A percentile compares a stretch with the other conserved stretches of the same genome.
Conservation (phyloP, 140 eudicot species). For the Ambrosia hybrid region DNA sequence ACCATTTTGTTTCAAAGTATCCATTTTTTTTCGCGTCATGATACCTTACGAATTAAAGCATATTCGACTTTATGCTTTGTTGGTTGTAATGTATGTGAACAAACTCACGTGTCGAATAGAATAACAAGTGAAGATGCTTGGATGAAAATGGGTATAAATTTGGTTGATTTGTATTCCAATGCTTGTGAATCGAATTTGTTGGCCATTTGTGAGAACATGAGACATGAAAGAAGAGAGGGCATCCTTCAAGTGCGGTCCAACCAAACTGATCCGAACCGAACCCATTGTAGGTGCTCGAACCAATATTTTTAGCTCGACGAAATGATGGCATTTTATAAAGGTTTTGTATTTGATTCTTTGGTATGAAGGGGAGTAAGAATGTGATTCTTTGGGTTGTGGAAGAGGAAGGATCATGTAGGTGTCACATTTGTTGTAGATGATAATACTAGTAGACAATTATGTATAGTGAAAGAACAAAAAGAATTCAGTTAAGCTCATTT, state of each 20-base stretch:
- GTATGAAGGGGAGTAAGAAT: constrained; percentile 31
- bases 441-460: too few species aligned
- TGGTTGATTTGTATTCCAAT: constrained; percentile 20
- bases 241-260: not conserved
- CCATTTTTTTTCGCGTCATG: not conserved
- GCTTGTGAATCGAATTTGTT: constrained; percentile 20
- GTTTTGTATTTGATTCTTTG: constrained; percentile 21
- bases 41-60: not conserved
- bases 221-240: not conserved
- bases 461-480: too few species aligned
- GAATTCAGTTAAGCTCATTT: too few species aligned
- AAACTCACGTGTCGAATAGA: constrained; percentile 4
- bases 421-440: not conserved
- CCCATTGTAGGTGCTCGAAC: too few species aligned
- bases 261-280: too few species aligned
- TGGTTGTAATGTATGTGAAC: constrained; percentile 8
- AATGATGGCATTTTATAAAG: not conserved
- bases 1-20: constrained; percentile 9
- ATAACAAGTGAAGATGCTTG: not conserved
- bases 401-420: not conserved
- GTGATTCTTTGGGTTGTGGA: constrained; percentile 8
- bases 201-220: not conserved
- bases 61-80: not conserved
- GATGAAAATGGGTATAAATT: constrained; percentile 20
- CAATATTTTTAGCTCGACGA: not conserved